Conservation (phyloP, 208 protist species). For the Histomonas meleagridis region DNA sequence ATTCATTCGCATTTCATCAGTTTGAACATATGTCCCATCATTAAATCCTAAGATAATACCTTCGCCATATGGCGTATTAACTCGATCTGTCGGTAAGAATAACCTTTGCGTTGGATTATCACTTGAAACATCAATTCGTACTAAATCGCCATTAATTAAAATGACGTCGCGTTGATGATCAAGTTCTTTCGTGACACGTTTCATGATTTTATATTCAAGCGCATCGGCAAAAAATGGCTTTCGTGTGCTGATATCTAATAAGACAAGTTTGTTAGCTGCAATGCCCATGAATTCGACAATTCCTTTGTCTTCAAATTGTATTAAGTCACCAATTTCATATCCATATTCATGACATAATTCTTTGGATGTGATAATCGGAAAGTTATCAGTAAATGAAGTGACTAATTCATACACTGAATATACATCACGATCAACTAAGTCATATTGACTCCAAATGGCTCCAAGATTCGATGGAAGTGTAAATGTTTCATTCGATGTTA, state of each 20-base stretch:
- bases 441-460: too few relatives aligned
- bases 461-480: background rate
- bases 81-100: background rate
- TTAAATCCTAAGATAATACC: background rate
- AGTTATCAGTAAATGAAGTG: background rate
- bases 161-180: background rate
- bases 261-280: background rate
- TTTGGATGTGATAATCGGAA: background rate
- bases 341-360: background rate
- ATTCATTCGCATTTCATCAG: slow-evolving; percentile 21
- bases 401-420: background rate
- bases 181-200: background rate
- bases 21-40: background rate
- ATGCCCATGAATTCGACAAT: background rate
- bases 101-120: background rate
- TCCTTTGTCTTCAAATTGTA: background rate
- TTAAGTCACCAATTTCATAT: background rate
- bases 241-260: background rate
- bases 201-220: background rate
- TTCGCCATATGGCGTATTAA: background rate
- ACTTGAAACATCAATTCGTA: background rate
- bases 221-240: background rate
- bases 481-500: background rate
- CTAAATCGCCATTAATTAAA: background rate
- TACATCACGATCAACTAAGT: background rate